phyloP scores from a whole-genome alignment of 352 stramenopile species.

The Halophytophthora batemanensis region DNA sequence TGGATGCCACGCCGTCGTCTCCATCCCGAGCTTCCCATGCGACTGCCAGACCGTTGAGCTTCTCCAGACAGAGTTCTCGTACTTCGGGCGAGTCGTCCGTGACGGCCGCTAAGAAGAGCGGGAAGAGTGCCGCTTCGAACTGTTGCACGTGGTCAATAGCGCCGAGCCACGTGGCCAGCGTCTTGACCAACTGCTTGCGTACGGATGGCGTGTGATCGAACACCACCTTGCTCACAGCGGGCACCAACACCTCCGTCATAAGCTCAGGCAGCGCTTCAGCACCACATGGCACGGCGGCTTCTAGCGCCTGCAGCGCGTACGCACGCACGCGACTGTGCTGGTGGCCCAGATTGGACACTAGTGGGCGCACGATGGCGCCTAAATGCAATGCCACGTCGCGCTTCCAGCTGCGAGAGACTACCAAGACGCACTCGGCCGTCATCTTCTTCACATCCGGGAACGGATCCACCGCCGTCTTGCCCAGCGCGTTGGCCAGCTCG shows the following conservation, averaged over 20 bases:
- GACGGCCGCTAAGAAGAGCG: constrained; percentile 58
- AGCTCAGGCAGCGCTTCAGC: constrained; percentile 64
- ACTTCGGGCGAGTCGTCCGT: constrained; percentile 76
- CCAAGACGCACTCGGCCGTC: constrained; percentile 56
- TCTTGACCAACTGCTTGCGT: constrained; percentile 66
- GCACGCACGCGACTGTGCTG: constrained; percentile 81
- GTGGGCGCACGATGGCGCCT: constrained; percentile 57
- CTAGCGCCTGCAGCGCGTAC: constrained; percentile 69
- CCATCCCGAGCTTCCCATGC: constrained; percentile 43
- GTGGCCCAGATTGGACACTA: constrained; percentile 70
- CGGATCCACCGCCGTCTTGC: constrained; percentile 64
- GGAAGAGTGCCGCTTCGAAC: constrained; percentile 65
- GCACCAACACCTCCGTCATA: constrained; percentile 73
- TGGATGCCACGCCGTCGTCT: constrained; percentile 8
- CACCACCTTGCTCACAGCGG: constrained; percentile 57
- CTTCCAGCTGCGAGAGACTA: constrained; percentile 50
- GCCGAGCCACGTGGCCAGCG: constrained; percentile 57
- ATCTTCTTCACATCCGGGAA: constrained; percentile 85
- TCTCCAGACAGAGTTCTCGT: constrained; percentile 27
- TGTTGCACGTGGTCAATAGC: constrained; percentile 52
- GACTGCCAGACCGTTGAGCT: constrained; percentile 42
- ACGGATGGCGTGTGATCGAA: constrained; percentile 70
- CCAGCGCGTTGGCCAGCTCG: constrained; percentile 66
- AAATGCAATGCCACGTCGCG: constrained; percentile 64
- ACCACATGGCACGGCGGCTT: constrained; percentile 65